phyloP scores from a whole-genome alignment of 345 rosid genomes.

The Punica granatum region DNA sequence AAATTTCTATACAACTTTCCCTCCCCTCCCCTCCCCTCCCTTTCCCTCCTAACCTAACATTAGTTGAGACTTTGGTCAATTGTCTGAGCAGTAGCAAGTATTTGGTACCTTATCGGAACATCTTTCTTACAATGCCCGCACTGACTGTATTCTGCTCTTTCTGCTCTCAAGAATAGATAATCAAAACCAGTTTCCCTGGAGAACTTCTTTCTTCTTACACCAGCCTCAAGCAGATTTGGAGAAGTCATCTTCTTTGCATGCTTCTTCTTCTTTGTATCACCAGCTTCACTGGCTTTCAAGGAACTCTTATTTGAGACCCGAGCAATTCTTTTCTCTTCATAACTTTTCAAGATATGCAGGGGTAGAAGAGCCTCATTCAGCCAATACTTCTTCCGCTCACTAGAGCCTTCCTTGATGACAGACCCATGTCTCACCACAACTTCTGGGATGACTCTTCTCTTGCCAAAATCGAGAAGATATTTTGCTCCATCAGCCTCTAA shows the following conservation, averaged over 20 bases:
- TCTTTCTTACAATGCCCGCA: slow-evolving; percentile 87
- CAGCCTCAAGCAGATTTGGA: slow-evolving; percentile 5
- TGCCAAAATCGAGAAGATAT: slow-evolving; percentile 98
- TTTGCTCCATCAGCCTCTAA: slow-evolving; percentile 47
- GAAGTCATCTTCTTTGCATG: slow-evolving; percentile 8
- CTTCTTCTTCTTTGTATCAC: slow-evolving; percentile 12
- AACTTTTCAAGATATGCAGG: slow-evolving; percentile 82
- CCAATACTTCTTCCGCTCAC: slow-evolving; percentile 91
- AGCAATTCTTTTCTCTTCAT: slow-evolving; percentile 83
- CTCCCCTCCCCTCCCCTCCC: too few species aligned
- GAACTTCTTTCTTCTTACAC: slow-evolving; percentile 23
- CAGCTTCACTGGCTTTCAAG: slow-evolving; percentile 31
- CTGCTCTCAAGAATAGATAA: slow-evolving; percentile 73
- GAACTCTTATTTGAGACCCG: slow-evolving; percentile 43
- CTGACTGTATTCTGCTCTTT: slow-evolving; percentile 49
- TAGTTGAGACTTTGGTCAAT: background rate
- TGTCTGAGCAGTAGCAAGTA: background rate
- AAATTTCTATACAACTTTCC: too few species aligned
- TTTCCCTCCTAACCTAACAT: too few species aligned
- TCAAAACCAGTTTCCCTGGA: slow-evolving; percentile 52
- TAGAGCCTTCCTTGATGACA: slow-evolving; percentile 71
- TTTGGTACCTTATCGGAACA: slow-evolving; percentile 55
- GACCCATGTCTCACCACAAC: slow-evolving; percentile 60
- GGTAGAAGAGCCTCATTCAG: slow-evolving; percentile 69
- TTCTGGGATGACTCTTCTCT: slow-evolving; percentile 80